Evolutionary conservation across 2,329 filamentous ascomycete genomes (phyloP), one percentile per base, ranked within the genome.

Genomic region (Scytalidium lignicola): DNA sequence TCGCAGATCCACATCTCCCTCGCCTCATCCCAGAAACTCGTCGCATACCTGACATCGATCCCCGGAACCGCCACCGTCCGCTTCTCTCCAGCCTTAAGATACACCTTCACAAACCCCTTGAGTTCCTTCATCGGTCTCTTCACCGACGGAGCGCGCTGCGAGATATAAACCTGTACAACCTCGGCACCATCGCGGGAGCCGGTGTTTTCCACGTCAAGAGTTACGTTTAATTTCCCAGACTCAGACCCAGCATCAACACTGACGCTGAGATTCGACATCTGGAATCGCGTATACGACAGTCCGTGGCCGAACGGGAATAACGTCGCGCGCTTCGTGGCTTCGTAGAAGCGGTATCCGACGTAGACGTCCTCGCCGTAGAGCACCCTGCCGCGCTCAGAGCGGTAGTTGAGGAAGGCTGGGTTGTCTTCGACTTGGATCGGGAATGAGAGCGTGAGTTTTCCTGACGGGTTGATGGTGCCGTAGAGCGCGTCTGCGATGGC

Each of bases 291-390:
- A 67, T 90, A 92, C 12, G 83, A 86, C 1, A 92, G 72, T 1
- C 88, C 88, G 60, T 88, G 82, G 15, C 88, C 88, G 62, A 92
- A 93, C 49, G 84, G 76, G 66, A 90, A 91, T 40, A 84, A 75
- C 0, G 83, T 79, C 1, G 74, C 71, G 6, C 80, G 74, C 37
- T 82, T 74, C 17, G 75, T 75, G 56, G 79, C 83, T 62, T 92
- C 87, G 65, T 88, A 91, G 70, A 83, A 89, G 13, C 86, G 76
- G 69, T 92, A 92, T 10, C 88, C 88, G 42, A 91, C 74, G 64
- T 88, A 91, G 47, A 92, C 73, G 51, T 88, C 88, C 66, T 92
- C 88, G 42, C 85, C 86, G 62, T 92, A 92, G 1, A 89, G 70
- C 0, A 84, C 82, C 51, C 85, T 78, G 43, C 85, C 79, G 26